Evolutionary conservation across 371 early-diverging fungal genomes (phyloP), one percentile per base, ranked within the genome.

Genomic region (Capniomyces stellatus): DNA sequence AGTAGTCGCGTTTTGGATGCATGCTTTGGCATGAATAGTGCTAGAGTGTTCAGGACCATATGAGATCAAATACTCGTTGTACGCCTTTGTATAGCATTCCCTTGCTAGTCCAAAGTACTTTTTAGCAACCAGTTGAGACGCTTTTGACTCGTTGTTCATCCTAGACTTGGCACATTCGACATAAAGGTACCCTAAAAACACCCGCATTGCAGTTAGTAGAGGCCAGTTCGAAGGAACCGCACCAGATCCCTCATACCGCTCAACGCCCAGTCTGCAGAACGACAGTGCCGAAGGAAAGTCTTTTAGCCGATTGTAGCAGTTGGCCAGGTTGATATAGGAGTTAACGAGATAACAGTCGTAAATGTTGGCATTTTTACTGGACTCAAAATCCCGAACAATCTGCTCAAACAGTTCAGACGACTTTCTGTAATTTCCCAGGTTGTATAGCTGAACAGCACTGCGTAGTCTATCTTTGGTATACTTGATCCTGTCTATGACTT

Each of bases 211-310:
- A 28, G 75, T 74, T 24, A 77, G 64, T 24, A 76, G 73, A 23
- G 79, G 70, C 23, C 76, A 74, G 53, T 75, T 64, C 28, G 51
- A 58, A 10, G 82, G 75, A n/a, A 79, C 57, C 15, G 68, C 58
- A n/a, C 43, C 44, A 12, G 64, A 54, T 13, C 54, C 57, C 47
- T 58, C 56, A 55, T 64, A 63, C 22, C 70, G 64, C 24, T 66
- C 59, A n/a, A 77, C 29, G 15, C 77, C 70, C 18, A 70, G 55
- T 23, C 68, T 61, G 60, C 72, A 77, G 52, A 71, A 64, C 19
- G 72, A 64, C 43, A 79, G 70, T 3, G 80, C 78, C 0, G 70
- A 72, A 54, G 71, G 71, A 49, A 71, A 43, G 43, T 79, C 72
- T 28, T 69, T 59, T 42, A 67, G 61, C 47, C 65, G 61, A 19